Evolutionary conservation across 371 early-diverging fungal genomes (phyloP).

Genomic region (Circinella minor): DNA sequence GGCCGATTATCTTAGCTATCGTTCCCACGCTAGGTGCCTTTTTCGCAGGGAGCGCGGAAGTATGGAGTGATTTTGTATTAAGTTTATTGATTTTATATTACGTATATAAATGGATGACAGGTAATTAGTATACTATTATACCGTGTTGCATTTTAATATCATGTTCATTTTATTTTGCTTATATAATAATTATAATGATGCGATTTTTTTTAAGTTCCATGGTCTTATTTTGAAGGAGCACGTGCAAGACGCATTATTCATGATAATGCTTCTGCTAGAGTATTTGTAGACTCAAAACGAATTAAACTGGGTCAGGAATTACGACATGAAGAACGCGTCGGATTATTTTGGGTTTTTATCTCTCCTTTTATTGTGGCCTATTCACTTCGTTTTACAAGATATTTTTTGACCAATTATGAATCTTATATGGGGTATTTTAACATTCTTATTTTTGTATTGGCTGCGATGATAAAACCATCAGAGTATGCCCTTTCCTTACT

Average conservation of each 20-base stretch:
- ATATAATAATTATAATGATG: background rate
- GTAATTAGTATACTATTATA: slow-evolving; percentile 29
- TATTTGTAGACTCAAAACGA: slow-evolving; percentile 27
- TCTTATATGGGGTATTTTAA: slow-evolving; percentile 64
- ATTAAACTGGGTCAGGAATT: slow-evolving; percentile 45
- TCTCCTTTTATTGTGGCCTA: slow-evolving; percentile 69
- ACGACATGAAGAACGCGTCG: slow-evolving; percentile 58
- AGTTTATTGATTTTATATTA: slow-evolving; percentile 55
- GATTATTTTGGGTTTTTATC: slow-evolving; percentile 56
- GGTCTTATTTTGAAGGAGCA: slow-evolving; percentile 64
- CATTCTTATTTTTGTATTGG: slow-evolving; percentile 63
- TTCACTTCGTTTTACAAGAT: slow-evolving; percentile 57
- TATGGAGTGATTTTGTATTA: slow-evolving; percentile 63
- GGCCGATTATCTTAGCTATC: slow-evolving; percentile 64
- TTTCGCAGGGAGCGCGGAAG: slow-evolving; percentile 57
- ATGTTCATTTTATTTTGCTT: too few species aligned
- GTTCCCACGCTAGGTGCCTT: slow-evolving; percentile 59
- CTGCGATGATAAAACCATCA: slow-evolving; percentile 61
- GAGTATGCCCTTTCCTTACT: slow-evolving; percentile 53
- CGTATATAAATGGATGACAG: slow-evolving; percentile 64
- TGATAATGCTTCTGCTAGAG: slow-evolving; percentile 17
- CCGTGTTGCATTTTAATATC: too few species aligned
- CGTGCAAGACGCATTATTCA: slow-evolving; percentile 45
- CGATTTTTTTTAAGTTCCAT: slow-evolving; percentile 47
- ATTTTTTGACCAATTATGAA: slow-evolving; percentile 60